Evolutionary conservation across 768 basidiomycete genomes (phyloP), one percentile per base, ranked within the genome.

Genomic region (Boletus coccyginus): DNA sequence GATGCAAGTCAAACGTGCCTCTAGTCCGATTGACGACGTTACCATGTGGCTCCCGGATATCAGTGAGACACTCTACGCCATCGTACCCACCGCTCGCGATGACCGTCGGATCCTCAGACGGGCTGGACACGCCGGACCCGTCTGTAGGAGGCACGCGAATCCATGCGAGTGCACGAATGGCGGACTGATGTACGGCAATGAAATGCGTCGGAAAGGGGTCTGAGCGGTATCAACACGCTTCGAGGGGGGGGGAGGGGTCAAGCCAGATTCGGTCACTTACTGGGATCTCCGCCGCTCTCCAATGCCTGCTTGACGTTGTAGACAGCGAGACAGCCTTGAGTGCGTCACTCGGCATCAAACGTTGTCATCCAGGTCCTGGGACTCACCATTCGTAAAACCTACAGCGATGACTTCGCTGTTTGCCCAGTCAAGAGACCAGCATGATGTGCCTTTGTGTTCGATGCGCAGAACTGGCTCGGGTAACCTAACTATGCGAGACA

Each of bases 401-500:
- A 89, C 83, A 0, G 92, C 93, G 8, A 99, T 70, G 12, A 86
- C 63, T 55, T 89, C 86, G 59, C 92, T 91, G 59, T 92, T 93
- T 0, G 86, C 90, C 94, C 94, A 98, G 62, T 97, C 94, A 51
- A 97, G 77, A 16, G 83, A 80, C 81, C 83, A 88, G 66, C 87
- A 88, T n/a, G 78, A 75, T 0, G 90, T 81, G 42, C 92, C 90
- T 52, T 87, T 85, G 3, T 92, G 72, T 61, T 90, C 84, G 2
- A 98, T 81, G 11, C 84, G 81, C 7, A 95, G 48, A 3, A 89
- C 65, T 0, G 94, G 92, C 46, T 86, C 75, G 0, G 82, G 70
- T 13, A 87, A 52, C 52, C 75, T 77, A 11, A 90, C 88, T 90
- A 13, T 13, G 27, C 41, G 14, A 50, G 42, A 40, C 54, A 33